Evolutionary conservation across 129 eudicot species (phyloP).

Genomic region (Calendula officinalis): DNA sequence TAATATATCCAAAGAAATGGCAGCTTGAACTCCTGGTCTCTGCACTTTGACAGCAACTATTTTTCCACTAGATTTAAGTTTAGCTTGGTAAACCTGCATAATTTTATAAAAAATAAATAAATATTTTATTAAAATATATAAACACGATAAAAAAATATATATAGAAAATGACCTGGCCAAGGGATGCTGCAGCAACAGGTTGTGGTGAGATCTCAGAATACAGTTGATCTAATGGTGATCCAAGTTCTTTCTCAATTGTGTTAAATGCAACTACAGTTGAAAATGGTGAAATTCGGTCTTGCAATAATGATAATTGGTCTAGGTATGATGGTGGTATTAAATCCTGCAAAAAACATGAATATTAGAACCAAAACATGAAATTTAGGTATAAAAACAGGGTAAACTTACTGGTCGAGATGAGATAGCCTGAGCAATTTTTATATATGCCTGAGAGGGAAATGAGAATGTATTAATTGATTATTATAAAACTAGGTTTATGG

Average conservation of each 20-base stretch:
- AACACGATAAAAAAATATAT: not conserved
- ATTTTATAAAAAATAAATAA: not conserved
- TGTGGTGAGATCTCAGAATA: constrained; percentile 89
- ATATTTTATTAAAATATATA: not conserved
- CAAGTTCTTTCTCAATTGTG: constrained; percentile 88
- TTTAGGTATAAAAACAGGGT: constrained; percentile 15
- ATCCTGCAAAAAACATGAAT: constrained; percentile 44
- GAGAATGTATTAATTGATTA: too few species aligned
- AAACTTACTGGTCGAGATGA: constrained; percentile 95
- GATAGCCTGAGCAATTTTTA: constrained; percentile 97
- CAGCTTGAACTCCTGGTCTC: constrained; percentile 96
- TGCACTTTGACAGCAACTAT: constrained; percentile 96
- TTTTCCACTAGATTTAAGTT: constrained; percentile 60
- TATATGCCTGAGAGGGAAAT: constrained; percentile 67
- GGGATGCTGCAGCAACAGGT: constrained; percentile 99
- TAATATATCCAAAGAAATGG: constrained; percentile 92
- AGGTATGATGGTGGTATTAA: constrained; percentile 85
- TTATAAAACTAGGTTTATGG: not conserved
- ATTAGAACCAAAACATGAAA: constrained; percentile 13
- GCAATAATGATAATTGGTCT: constrained; percentile 81
- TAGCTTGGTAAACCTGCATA: constrained; percentile 84
- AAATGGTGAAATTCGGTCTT: constrained; percentile 93
- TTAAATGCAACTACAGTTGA: constrained; percentile 77
- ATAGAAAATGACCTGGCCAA: constrained; percentile 73
- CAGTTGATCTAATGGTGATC: constrained; percentile 57